Base-by-base conservation (phyloP, 768 basidiomycete species). In the Paxillus involutus region DNA sequence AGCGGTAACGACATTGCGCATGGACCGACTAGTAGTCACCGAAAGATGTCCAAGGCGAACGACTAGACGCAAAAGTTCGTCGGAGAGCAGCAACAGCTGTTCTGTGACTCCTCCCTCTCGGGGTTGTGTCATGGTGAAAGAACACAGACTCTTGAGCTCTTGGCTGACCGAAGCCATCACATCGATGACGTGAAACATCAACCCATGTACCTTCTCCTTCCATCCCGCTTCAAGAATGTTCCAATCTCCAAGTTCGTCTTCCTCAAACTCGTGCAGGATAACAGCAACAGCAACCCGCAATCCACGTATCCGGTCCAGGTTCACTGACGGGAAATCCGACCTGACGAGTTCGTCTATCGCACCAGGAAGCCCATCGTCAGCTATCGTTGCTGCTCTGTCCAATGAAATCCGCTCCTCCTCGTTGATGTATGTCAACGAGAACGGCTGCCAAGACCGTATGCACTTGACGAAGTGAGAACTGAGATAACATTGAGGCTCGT, bases 211-310 rank as follows among this genome's bases (percentile, higher is more conserved):
- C 3, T 78, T 73, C 57, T 85, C 84, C 6, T 76, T 73, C 87
- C 88, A 88, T 47, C 84, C 78, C 2, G 76, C 73, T 49, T 84
- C 73, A 12, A 88, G 68, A 10, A 84, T 71, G 12, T 70, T 74
- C 76, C 77, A 82, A 53, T 85, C 84, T 7, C 80, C 84, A 37
- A 73, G 68, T 17, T 80, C 79, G n/a, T 75, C 73, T 16, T 74
- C 69, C 11, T 69, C 69, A 1, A 90, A 66, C 44, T 85, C 84
- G 19, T 74, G 73, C 30, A 74, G 65, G 8, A 91, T 64, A 13
- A 89, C 71, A 0, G 82, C 82, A 13, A 88, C 60, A 0, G 88
- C 83, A 29, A 88, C 82, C 2, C 88, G 81, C 13, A 91, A 67
- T 7, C 79, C 80, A 33, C 83, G 79, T 17, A 89, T 63, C 43